Evolutionary conservation across 2,329 filamentous ascomycete genomes (phyloP).

Genomic region (Aciculosporium take): DNA sequence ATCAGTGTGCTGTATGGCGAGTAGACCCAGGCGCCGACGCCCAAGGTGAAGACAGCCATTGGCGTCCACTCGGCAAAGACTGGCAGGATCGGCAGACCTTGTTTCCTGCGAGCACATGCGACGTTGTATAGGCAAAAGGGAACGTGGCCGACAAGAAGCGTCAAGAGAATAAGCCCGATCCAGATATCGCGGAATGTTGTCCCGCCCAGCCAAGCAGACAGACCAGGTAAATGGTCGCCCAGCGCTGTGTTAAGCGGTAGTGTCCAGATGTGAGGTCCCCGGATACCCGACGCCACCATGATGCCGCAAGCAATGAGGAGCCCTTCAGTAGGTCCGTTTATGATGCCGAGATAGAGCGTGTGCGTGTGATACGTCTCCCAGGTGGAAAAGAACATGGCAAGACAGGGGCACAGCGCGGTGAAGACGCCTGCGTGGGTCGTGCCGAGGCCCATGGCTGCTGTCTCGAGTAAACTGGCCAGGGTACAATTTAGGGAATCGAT

Average conservation of each 20-base stretch:
- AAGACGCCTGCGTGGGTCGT: conserved; percentile 74
- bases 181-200: conserved; percentile 77
- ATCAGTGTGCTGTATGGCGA: conserved; percentile 76
- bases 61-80: conserved; percentile 91
- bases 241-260: conserved; percentile 57
- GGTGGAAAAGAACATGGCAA: conserved; percentile 98
- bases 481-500: conserved; percentile 98
- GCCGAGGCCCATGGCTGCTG: conserved; percentile 83
- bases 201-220: conserved; percentile 48
- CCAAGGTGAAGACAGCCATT: conserved; percentile 65
- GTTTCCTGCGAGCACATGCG: conserved; percentile 54
- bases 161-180: conserved; percentile 55
- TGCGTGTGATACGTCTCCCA: conserved; percentile 99
- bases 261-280: conserved; percentile 78
- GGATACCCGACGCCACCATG: conserved; percentile 78
- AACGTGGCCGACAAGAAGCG: conserved; percentile 59
- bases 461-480: conserved; percentile 77
- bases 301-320: conserved; percentile 74
- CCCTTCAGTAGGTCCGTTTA: conserved; percentile 96
- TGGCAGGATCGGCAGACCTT: conserved; percentile 60
- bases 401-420: conserved; percentile 76
- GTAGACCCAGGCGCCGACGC: conserved; percentile 72
- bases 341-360: conserved; percentile 85
- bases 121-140: conserved; percentile 88
- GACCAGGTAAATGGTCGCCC: conserved; percentile 35